A percentile compares a stretch with the other conserved stretches of the same genome.
Evolutionary conservation across 306 rosid species (phyloP).

Genomic region (Boehmeria nivea): DNA sequence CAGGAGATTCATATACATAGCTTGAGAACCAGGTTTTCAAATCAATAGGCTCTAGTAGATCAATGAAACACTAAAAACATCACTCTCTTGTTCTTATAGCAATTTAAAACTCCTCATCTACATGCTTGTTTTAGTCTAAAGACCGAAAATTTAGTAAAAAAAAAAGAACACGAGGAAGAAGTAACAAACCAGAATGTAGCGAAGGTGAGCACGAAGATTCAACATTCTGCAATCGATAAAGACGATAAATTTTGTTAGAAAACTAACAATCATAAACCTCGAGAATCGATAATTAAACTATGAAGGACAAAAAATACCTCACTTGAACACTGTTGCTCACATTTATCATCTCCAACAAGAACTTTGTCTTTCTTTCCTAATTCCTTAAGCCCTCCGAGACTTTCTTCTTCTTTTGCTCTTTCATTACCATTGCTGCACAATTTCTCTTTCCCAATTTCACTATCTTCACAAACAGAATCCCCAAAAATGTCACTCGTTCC

Average conservation of each 20-base stretch:
- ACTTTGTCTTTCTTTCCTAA: slow-evolving; percentile 18
- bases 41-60: slow-evolving; percentile 56
- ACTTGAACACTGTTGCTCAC: slow-evolving; percentile 15
- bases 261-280: not conserved
- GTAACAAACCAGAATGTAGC: slow-evolving; percentile 53
- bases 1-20: slow-evolving; percentile 63
- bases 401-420: slow-evolving; percentile 16
- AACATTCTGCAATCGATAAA: slow-evolving; percentile 28
- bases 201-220: slow-evolving; percentile 36
- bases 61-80: not conserved
- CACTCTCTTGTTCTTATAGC: not conserved
- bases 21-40: slow-evolving; percentile 72
- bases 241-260: not conserved
- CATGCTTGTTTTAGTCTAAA: too few relatives aligned
- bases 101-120: too few relatives aligned
- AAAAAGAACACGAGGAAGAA: slow-evolving; percentile 17
- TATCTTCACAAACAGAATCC: slow-evolving; percentile 18
- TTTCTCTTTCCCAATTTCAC: slow-evolving; percentile 9
- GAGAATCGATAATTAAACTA: not conserved
- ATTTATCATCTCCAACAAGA: slow-evolving; percentile 28
- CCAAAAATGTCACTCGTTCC: slow-evolving; percentile 32
- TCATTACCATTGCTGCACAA: not conserved
- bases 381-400: slow-evolving; percentile 17
- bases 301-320: slow-evolving; percentile 23
- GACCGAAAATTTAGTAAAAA: too few relatives aligned